Evolutionary conservation across 164 flowering plant genomes (phyloP).

Genomic region (grape (Vitis vinifera)): DNA sequence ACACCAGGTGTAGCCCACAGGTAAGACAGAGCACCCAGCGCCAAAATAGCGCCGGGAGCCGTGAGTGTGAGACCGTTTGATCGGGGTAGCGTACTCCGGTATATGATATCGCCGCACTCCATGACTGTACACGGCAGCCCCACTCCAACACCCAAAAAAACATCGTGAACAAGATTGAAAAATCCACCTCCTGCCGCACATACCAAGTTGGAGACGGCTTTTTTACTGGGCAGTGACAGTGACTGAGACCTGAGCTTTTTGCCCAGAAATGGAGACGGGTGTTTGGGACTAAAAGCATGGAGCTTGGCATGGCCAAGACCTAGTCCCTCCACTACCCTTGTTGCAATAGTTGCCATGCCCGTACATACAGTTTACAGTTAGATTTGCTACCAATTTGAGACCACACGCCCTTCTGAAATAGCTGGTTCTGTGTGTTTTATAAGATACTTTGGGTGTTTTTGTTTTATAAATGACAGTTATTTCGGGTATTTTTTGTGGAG

Average conservation of each 20-base stretch:
- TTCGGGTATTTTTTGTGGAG: slow-evolving; percentile 40
- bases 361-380: not conserved
- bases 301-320: slow-evolving; percentile 13
- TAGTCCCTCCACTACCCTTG: slow-evolving; percentile 25
- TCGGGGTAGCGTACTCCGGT: slow-evolving; percentile 86
- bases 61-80: slow-evolving; percentile 70
- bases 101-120: slow-evolving; percentile 95
- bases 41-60: slow-evolving; percentile 76
- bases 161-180: slow-evolving; percentile 39
- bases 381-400: slow-evolving; percentile 11
- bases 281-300: slow-evolving; percentile 22
- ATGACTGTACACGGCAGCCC: slow-evolving; percentile 97
- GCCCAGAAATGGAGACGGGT: slow-evolving; percentile 50
- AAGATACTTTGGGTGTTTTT: not conserved
- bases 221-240: slow-evolving; percentile 9
- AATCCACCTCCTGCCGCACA: slow-evolving; percentile 33
- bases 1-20: slow-evolving; percentile 99
- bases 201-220: slow-evolving; percentile 12
- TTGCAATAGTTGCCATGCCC: slow-evolving; percentile 40
- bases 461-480: slow-evolving; percentile 20
- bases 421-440: not conserved
- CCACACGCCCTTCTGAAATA: slow-evolving; percentile 5
- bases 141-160: slow-evolving; percentile 94
- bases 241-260: slow-evolving; percentile 36
- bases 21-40: slow-evolving; percentile 79